A percentile compares a stretch with the other conserved stretches of the same genome.
These are phyloP conservation scores for Eucalyptus globulus DNA, from an alignment of 345 rosid species.

Conservation along the genomic window DNA sequence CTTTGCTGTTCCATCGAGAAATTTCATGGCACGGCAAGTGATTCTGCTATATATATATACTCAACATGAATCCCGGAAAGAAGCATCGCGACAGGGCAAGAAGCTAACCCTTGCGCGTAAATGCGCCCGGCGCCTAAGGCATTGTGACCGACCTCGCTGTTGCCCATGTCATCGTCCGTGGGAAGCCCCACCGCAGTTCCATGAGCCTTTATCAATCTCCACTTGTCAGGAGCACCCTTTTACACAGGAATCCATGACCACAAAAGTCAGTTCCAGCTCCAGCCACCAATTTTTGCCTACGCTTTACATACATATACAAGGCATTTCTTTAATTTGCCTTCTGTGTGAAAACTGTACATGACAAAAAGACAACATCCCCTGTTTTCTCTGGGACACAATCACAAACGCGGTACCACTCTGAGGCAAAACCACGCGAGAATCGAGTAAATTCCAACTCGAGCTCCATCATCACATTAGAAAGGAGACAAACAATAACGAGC, in stretches of 20 bases:
- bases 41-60: background rate
- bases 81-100: background rate
- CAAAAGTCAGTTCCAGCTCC: background rate
- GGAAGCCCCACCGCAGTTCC: conserved; percentile 95
- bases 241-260: background rate
- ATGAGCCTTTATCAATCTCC: conserved; percentile 90
- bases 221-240: conserved; percentile 66
- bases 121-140: conserved; percentile 99
- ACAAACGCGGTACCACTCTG: background rate
- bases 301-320: background rate
- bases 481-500: background rate
- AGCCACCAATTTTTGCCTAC: background rate
- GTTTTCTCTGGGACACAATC: background rate
- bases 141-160: conserved; percentile 98
- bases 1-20: background rate
- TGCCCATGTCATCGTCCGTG: conserved; percentile 96
- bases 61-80: background rate
- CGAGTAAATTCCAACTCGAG: background rate
- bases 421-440: background rate
- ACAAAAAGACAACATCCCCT: background rate
- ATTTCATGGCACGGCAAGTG: background rate
- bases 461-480: background rate
- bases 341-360: background rate
- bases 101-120: conserved; percentile 65
- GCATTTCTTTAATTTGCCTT: background rate